phyloP scores from a whole-genome alignment of 768 basidiomycete genomes.

The Amanita rubescens region DNA sequence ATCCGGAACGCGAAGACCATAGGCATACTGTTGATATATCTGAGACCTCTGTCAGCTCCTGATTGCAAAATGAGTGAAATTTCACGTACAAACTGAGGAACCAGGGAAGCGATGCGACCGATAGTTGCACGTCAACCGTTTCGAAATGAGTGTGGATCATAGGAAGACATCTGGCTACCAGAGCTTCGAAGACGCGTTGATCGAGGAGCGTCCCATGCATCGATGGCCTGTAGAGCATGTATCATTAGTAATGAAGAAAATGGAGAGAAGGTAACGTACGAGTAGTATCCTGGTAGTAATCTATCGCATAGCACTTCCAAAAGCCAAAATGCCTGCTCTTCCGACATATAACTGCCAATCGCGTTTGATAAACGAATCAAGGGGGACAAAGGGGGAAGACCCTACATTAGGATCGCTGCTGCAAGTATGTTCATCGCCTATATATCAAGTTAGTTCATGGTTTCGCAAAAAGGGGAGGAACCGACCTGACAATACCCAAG shows the following conservation, averaged over 20 bases:
- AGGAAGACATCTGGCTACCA: constrained; percentile 83
- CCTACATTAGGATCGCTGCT: constrained; percentile 89
- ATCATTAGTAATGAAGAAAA: background rate
- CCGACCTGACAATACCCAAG: constrained; percentile 88
- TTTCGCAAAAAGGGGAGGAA: constrained; percentile 6
- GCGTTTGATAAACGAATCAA: background rate
- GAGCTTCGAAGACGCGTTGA: constrained; percentile 93
- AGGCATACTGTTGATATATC: constrained; percentile 91
- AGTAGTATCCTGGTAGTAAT: constrained; percentile 94
- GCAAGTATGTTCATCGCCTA: constrained; percentile 97
- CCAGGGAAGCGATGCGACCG: constrained; percentile 96
- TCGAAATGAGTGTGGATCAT: constrained; percentile 93
- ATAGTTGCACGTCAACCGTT: constrained; percentile 89
- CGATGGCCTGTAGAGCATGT: constrained; percentile 54
- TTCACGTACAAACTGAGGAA: constrained; percentile 89
- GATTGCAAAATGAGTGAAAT: background rate
- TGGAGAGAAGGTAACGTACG: constrained; percentile 37
- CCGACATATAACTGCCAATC: constrained; percentile 84
- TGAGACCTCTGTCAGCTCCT: constrained; percentile 16
- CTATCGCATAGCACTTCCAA: constrained; percentile 92
- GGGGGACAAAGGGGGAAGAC: constrained; percentile 14
- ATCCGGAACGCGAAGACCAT: constrained; percentile 98
- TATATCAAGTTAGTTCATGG: constrained; percentile 2
- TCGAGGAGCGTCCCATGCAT: constrained; percentile 99
- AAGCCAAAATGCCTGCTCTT: constrained; percentile 98